Conservation (phyloP, 768 basidiomycete genomes). For the Rhizopogon vulgaris region DNA sequence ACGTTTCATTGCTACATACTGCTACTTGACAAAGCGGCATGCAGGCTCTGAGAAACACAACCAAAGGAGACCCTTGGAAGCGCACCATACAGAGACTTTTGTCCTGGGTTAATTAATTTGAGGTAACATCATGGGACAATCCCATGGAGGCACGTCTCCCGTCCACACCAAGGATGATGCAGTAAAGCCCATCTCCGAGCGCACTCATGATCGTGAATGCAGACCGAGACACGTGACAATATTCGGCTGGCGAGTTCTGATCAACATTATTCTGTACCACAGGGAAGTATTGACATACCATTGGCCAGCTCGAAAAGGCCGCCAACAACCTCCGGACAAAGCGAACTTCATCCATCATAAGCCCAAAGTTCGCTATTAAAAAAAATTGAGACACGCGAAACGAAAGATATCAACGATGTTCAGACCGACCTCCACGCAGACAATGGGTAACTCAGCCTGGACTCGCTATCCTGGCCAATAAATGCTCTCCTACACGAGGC, state of each 20-base stretch:
- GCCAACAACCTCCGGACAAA: not conserved
- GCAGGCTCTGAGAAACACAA: constrained; percentile 21
- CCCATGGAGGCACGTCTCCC: not conserved
- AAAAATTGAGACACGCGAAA: not conserved
- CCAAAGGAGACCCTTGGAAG: not conserved
- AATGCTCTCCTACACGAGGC: not conserved
- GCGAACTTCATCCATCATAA: not conserved
- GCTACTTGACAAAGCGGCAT: constrained; percentile 25
- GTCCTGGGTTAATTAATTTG: constrained; percentile 35
- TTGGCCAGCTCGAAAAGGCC: constrained; percentile 1
- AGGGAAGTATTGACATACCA: not conserved
- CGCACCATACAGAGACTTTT: constrained; percentile 20
- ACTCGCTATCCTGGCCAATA: not conserved
- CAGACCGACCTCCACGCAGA: not conserved
- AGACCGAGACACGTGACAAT: not conserved
- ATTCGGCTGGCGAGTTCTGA: not conserved
- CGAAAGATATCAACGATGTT: not conserved
- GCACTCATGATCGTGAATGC: not conserved
- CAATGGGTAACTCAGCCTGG: not conserved
- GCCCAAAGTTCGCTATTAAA: not conserved
- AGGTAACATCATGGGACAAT: constrained; percentile 7
- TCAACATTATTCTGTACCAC: not conserved
- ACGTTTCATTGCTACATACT: constrained; percentile 22
- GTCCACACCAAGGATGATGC: not conserved
- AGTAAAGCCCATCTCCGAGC: not conserved